These are phyloP conservation scores for Arthrinium phaeospermum DNA, from an alignment of 2,329 filamentous ascomycete species.

Conservation along the genomic window DNA sequence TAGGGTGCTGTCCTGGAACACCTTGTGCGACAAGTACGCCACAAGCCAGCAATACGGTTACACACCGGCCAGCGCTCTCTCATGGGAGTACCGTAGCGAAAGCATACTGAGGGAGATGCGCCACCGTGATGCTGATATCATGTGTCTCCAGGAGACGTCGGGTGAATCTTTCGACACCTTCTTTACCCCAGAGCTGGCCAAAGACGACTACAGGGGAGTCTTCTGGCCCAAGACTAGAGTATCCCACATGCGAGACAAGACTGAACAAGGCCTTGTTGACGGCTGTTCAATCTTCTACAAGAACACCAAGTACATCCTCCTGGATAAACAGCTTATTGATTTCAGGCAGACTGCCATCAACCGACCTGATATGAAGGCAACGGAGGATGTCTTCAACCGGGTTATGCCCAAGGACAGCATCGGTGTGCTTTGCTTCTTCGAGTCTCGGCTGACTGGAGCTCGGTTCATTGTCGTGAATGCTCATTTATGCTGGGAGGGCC, in stretches of 20 bases:
- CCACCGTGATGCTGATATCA: constrained; percentile 81
- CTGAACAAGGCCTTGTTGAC: constrained; percentile 85
- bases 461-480: constrained; percentile 92
- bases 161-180: constrained; percentile 90
- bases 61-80: constrained; percentile 78
- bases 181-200: constrained; percentile 84
- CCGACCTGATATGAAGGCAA: constrained; percentile 93
- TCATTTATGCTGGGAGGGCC: constrained; percentile 94
- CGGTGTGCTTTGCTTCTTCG: constrained; percentile 88
- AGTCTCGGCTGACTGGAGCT: constrained; percentile 88
- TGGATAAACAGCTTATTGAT: constrained; percentile 94
- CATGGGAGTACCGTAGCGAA: constrained; percentile 86
- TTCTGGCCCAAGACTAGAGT: constrained; percentile 91
- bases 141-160: constrained; percentile 93
- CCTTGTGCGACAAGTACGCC: constrained; percentile 91
- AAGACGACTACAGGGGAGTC: constrained; percentile 90
- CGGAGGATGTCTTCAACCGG: constrained; percentile 97
- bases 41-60: constrained; percentile 88
- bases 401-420: constrained; percentile 99
- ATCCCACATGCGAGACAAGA: constrained; percentile 86
- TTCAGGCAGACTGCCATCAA: constrained; percentile 93
- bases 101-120: constrained; percentile 84
- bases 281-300: constrained; percentile 98
- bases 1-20: constrained; percentile 92
- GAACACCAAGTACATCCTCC: constrained; percentile 87